Conservation (phyloP, 2,329 filamentous ascomycete genomes). For the Acrocalymma vagum region DNA sequence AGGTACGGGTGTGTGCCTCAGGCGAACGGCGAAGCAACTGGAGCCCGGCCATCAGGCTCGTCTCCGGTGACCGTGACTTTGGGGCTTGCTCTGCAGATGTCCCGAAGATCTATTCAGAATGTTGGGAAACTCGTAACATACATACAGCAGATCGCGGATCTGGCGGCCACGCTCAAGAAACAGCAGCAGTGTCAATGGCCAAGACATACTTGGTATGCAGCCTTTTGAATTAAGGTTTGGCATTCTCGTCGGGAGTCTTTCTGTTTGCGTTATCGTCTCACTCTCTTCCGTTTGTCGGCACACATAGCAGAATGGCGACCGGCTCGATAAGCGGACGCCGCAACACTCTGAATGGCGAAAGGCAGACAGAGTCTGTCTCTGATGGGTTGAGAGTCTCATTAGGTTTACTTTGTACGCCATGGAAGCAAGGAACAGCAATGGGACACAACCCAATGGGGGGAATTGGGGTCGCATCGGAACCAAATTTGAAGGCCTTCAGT, state of each 20-base stretch:
- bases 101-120: conserved; percentile 18
- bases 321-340: conserved; percentile 10
- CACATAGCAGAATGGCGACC: conserved; percentile 9
- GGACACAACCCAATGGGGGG: too few relatives aligned
- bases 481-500: conserved; percentile 8
- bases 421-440: conserved; percentile 5
- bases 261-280: conserved; percentile 6
- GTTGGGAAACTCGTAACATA: conserved; percentile 20
- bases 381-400: conserved; percentile 17
- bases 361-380: conserved; percentile 10
- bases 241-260: too few relatives aligned
- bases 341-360: conserved; percentile 13
- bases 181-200: neutral
- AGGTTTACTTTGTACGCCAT: conserved; percentile 18
- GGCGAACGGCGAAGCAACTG: conserved; percentile 14
- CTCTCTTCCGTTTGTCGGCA: too few relatives aligned
- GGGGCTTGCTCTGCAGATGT: conserved; percentile 22
- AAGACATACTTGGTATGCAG: too few relatives aligned
- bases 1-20: conserved; percentile 19
- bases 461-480: too few relatives aligned
- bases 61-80: conserved; percentile 21
- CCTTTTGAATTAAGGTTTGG: too few relatives aligned
- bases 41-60: conserved; percentile 19
- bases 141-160: conserved; percentile 4
- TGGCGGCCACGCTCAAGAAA: neutral